Percentiles rank a stretch among this genome's conserved stretches.
These are phyloP conservation scores for Ricinus communis DNA, from an alignment of 345 rosid genomes.

Conservation along the genomic window DNA sequence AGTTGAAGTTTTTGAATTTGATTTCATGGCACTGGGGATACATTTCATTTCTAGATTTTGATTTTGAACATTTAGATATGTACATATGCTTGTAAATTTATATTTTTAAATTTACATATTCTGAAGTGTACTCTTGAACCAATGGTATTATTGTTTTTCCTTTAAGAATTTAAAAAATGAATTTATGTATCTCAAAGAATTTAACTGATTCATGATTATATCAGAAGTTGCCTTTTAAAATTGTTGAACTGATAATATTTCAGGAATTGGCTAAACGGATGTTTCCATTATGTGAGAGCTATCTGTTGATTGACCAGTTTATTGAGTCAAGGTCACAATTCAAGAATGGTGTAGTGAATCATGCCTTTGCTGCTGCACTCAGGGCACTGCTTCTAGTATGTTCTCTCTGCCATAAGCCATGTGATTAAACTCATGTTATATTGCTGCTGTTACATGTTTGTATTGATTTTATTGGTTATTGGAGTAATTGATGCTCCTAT, in stretches of 20 bases:
- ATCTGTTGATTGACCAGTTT: conserved; percentile 80
- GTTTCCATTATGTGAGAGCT: conserved; percentile 84
- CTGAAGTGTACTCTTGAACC: background rate
- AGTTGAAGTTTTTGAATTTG: background rate
- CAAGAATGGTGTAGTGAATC: conserved; percentile 93
- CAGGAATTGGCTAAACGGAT: conserved; percentile 88
- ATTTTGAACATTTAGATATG: background rate
- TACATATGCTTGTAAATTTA: background rate
- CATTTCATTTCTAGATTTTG: background rate
- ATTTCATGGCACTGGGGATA: background rate
- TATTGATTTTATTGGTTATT: background rate
- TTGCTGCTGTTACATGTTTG: conserved; percentile 13
- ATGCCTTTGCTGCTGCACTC: conserved; percentile 94
- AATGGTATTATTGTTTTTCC: background rate
- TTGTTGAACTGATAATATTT: conserved; percentile 28
- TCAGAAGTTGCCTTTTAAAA: conserved; percentile 4
- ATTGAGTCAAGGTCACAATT: conserved; percentile 95
- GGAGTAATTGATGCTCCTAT: background rate
- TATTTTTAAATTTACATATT: background rate
- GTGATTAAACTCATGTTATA: conserved; percentile 25
- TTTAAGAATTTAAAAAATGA: background rate
- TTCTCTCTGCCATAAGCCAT: conserved; percentile 33
- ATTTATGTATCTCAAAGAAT: background rate
- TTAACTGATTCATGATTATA: background rate
- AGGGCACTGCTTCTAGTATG: conserved; percentile 89